These are phyloP conservation scores for Debaryomyces fabryi DNA, from an alignment of 1,139 yeast genomes.

Conservation along the genomic window DNA sequence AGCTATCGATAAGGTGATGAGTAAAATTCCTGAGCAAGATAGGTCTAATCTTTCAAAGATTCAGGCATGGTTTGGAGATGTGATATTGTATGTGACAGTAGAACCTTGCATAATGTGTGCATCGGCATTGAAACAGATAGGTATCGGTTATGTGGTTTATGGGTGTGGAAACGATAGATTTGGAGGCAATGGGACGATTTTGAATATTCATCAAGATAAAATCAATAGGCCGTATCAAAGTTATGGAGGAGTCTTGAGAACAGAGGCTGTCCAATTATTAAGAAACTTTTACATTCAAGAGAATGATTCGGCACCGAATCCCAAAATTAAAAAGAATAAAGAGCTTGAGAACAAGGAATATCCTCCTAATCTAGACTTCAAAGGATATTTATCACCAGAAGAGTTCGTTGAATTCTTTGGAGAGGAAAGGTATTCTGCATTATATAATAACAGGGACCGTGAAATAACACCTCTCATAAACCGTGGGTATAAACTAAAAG, in stretches of 20 bases:
- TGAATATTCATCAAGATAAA: conserved; percentile 58
- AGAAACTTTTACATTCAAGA: conserved; percentile 84
- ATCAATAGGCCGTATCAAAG: conserved; percentile 50
- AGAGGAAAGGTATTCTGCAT: conserved; percentile 21
- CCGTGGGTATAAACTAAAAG: conserved; percentile 29
- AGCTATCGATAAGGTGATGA: conserved; percentile 63
- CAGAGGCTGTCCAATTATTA: conserved; percentile 79
- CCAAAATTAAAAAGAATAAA: conserved; percentile 74
- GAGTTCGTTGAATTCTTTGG: conserved; percentile 35
- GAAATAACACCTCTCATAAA: conserved; percentile 37
- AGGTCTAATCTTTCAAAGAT: conserved; percentile 19
- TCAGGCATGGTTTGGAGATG: conserved; percentile 46
- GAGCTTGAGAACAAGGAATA: conserved; percentile 68
- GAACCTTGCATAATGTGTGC: conserved; percentile 99
- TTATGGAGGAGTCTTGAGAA: conserved; percentile 76
- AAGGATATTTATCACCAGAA: conserved; percentile 21
- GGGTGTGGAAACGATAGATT: conserved; percentile 96
- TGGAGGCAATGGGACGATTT: conserved; percentile 94
- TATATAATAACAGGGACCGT: conserved; percentile 11
- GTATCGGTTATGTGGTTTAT: conserved; percentile 71
- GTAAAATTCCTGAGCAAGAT: conserved; percentile 16
- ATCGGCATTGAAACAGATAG: conserved; percentile 80
- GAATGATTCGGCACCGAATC: conserved; percentile 82
- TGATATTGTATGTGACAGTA: conserved; percentile 83
- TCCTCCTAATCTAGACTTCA: conserved; percentile 45